Evolutionary conservation across 169 alveolate species (phyloP), one percentile per base, ranked within the genome.

Genomic region (Nephromyces sp.): DNA sequence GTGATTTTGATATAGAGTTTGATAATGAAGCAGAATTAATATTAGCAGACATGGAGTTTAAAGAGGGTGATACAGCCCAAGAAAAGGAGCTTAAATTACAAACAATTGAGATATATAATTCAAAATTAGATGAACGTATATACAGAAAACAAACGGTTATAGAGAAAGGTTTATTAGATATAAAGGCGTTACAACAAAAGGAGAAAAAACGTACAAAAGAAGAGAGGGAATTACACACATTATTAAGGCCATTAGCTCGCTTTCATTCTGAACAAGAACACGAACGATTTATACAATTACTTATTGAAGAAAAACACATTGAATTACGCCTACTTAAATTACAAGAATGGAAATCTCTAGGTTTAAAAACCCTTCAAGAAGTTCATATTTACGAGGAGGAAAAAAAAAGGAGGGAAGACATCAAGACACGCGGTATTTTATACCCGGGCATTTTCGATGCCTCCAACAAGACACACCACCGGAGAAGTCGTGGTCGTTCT

Each of bases 1-100:
- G 98, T 3, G 99, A 97, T 78, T 97, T 97, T 80, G 99, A 97
- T 75, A 87, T 92, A 8, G 99, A 97, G 74, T 97, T 92, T 82
- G 99, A 95, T 79, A 92, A 93, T 86, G 99, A 97, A 86, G 98
- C 99, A 22, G 99, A 97, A 78, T 82, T 93, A 25, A 85, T 94
- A 31, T 78, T 97, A 21, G 97, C 98, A 0, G 99, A 97, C 75
- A 92, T 97, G 97, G 98, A 97, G 74, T 97, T 95, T 87, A 87
- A 90, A 62, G 77, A 68, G 53, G 62, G 64, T 27, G 84, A 71
- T 64, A 66, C 79, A 6, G 80, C 67, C 68, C 80, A 71, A 34
- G 84, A 71, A 69, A n/a, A 80, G 51, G 72, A 77, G 63, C 62
- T 78, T 35, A 78, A 78, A 70, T 35, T 71, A 62, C 79, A 70